Conservation (phyloP, 2,329 filamentous ascomycete species). For the Penicillium sp. region DNA sequence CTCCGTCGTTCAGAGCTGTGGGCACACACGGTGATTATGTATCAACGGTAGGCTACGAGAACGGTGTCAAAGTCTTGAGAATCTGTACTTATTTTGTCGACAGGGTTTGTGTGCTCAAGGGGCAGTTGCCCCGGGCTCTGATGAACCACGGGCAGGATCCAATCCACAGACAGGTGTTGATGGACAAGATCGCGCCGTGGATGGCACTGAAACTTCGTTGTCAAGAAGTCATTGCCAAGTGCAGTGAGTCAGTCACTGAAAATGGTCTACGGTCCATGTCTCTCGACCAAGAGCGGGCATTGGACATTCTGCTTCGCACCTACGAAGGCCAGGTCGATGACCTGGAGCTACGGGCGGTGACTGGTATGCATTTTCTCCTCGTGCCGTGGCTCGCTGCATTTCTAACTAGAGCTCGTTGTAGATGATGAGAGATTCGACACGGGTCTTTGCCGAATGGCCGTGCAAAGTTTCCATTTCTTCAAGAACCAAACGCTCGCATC, state of each 20-base stretch:
- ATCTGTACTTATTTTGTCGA: neutral
- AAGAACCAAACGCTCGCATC: slow-evolving; percentile 33
- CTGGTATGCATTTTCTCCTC: slow-evolving; percentile 25
- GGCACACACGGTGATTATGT: slow-evolving; percentile 43
- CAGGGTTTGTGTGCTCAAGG: slow-evolving; percentile 42
- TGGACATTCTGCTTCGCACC: slow-evolving; percentile 39
- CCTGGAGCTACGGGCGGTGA: slow-evolving; percentile 34
- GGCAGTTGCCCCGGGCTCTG: slow-evolving; percentile 37
- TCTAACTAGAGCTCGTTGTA: slow-evolving; percentile 12
- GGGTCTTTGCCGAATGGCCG: slow-evolving; percentile 32
- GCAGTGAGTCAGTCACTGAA: slow-evolving; percentile 38
- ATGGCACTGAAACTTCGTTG: slow-evolving; percentile 42
- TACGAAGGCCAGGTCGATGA: slow-evolving; percentile 41
- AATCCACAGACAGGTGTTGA: slow-evolving; percentile 34
- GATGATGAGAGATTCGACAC: slow-evolving; percentile 36
- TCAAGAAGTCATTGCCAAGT: slow-evolving; percentile 39
- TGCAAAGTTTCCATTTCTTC: slow-evolving; percentile 41
- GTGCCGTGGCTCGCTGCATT: neutral
- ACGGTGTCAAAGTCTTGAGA: neutral
- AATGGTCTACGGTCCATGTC: slow-evolving; percentile 43
- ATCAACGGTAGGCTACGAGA: slow-evolving; percentile 36
- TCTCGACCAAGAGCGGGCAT: slow-evolving; percentile 39
- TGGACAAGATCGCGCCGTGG: slow-evolving; percentile 36
- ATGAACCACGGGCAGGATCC: slow-evolving; percentile 40
- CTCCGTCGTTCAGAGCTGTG: slow-evolving; percentile 42